Evolutionary conservation across 352 stramenopile species (phyloP), one percentile per base, ranked within the genome.

Genomic region (Phytophthora cryptogea): DNA sequence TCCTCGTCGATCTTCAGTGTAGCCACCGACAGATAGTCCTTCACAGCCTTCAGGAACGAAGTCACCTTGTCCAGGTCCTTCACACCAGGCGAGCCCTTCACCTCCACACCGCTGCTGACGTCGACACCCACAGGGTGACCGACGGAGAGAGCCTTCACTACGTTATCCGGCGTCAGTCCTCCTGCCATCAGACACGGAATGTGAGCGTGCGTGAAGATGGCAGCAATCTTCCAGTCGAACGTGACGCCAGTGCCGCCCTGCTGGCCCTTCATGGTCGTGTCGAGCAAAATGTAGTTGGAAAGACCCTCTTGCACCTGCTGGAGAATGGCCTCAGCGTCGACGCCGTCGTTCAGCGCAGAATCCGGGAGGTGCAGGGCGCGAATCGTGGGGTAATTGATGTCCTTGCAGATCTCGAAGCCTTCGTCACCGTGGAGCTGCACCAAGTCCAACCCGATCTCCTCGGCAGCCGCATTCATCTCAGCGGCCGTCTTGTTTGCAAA

Each of bases 381-480:
- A 45, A 99, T 92, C 3, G 89, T 96, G 11, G 96, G 96, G 16
- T 97, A 86, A 31, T 74, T 76, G 41, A 95, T 80, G 39, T 94
- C 87, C 8, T 76, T 77, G 49, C 79, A 94, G 40, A 96, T 83
- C 46, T 86, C 74, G 63, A 95, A 97, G 50, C 92, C 92, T 73
- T 99, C 97, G 54, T 96, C 84, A 26, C 97, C 97, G 62, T 99
- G 97, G 41, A 99, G 81, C 79, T 99, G 97, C 2, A 99, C 92
- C 32, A 99, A 77, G 69, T 99, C 97, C 26, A 99, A 66, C 1
- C 96, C 96, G 42, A 95, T 92, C 11, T 92, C 72, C 20, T 86
- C 67, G 0, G 93, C 90, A 58, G 97, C 83, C 48, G 82, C 73
- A 28, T 92, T 95, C 59, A 99, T 94, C 48, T 96, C 91, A n/a